Conservation (phyloP, 2,329 filamentous ascomycete genomes). For the Aureobasidium sp. region DNA sequence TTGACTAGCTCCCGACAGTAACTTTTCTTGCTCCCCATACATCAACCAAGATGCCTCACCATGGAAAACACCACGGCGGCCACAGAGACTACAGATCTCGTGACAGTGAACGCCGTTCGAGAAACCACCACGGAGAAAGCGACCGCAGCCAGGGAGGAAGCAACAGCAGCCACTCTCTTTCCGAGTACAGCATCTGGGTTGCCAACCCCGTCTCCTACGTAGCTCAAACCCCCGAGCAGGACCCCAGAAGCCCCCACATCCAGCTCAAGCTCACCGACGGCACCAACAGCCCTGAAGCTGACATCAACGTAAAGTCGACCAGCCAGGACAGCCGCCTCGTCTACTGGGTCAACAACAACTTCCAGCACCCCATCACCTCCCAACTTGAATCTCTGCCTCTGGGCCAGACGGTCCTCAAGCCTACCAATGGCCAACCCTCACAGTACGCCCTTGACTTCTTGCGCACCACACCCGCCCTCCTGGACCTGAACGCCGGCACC, state of each 20-base stretch:
- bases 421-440: constrained; percentile 11
- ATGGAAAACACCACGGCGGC: not conserved
- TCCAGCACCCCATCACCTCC: constrained; percentile 21
- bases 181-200: not conserved
- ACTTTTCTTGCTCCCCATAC: not conserved
- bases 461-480: constrained; percentile 14
- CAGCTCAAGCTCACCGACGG: constrained; percentile 22
- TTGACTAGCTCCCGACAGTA: not conserved
- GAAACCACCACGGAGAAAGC: not conserved
- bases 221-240: constrained; percentile 16
- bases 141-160: not conserved
- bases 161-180: not conserved
- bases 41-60: not conserved
- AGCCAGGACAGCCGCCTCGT: constrained; percentile 23
- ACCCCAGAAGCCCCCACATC: constrained; percentile 21
- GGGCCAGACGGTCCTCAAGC: constrained; percentile 21
- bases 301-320: constrained; percentile 28
- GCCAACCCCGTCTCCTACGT: constrained; percentile 10
- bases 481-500: constrained; percentile 14
- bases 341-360: constrained; percentile 25
- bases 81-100: not conserved
- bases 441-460: constrained; percentile 18
- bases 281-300: constrained; percentile 18
- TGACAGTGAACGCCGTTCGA: not conserved
- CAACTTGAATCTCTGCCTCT: constrained; percentile 17